Evolutionary conservation across 2,329 filamentous ascomycete genomes (phyloP), one percentile per base, ranked within the genome.

Genomic region (Aspergillus melleus): DNA sequence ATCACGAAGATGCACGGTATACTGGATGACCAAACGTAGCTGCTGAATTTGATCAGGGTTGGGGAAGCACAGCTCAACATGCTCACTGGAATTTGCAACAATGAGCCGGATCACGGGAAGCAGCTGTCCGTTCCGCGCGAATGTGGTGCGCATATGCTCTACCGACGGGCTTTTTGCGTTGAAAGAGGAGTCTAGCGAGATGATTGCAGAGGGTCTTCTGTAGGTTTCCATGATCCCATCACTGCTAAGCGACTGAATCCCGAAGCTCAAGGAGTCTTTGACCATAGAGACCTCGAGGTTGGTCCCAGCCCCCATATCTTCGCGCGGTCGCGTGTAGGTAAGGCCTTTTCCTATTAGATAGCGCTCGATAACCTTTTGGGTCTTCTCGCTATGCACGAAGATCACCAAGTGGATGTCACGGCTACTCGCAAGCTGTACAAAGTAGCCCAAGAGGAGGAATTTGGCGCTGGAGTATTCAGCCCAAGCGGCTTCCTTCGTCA

Each of bases 381-480:
- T 72, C 44, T 72, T 69, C 3, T 75, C 76, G 42, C 68, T 65
- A 61, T 73, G 70, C 6, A 74, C 70, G 61, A 75, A 73, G 36
- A 81, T 66, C 16, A 80, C 70, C 14, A 80, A 59, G 56, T 80
- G 77, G 12, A 77, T 63, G 52, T 77, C 74, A 54, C 70, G 65
- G 4, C 58, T 64, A 22, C 68, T 70, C 2, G 72, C 71, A 16
- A 73, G 61, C 47, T 79, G 72, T 29, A 79, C 71, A 14, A 80
- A 67, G 56, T 77, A 73, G n/a, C 76, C 75, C 4, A 81, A 69
- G 20, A 81, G 74, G 20, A 75, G 66, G 49, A 81, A 81, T 62
- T 81, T 81, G 10, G 78, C 72, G 52, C 79, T 80, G 8, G 76
- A 79, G 61, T 80, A 80, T 57, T 81, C 78, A 4, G 77, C 79